Percentiles rank a stretch among this genome's conserved stretches.
These are phyloP conservation scores for Pyricularia pennisetigena DNA, from an alignment of 2,329 filamentous ascomycete species.

Conservation along the genomic window DNA sequence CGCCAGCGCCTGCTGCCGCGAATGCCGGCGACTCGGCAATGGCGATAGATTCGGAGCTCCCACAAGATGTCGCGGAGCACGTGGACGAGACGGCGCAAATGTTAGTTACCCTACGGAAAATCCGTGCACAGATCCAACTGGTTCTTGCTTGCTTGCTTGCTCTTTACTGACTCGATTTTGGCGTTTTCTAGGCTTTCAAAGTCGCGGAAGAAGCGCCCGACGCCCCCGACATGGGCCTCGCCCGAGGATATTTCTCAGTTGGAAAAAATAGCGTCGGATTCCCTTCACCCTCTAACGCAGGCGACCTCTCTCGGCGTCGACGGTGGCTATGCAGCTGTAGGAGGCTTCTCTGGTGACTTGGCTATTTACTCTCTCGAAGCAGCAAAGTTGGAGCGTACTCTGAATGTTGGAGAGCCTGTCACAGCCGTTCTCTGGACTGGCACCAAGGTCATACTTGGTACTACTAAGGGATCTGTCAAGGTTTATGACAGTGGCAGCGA, in stretches of 20 bases:
- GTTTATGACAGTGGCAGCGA: conserved; percentile 65
- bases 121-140: not conserved
- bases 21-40: conserved; percentile 55
- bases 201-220: conserved; percentile 77
- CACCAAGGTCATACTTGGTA: conserved; percentile 61
- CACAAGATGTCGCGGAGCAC: conserved; percentile 58
- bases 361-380: conserved; percentile 66
- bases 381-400: conserved; percentile 55
- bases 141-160: no score
- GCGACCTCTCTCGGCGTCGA: conserved; percentile 39
- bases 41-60: conserved; percentile 80
- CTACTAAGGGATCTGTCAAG: conserved; percentile 68
- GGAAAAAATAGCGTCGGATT: conserved; percentile 31
- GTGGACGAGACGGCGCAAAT: conserved; percentile 71
- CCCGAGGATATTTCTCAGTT: conserved; percentile 55
- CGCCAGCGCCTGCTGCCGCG: not conserved
- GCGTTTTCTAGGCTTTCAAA: conserved; percentile 60
- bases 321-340: conserved; percentile 61
- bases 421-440: conserved; percentile 57
- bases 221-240: conserved; percentile 79
- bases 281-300: conserved; percentile 32
- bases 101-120: not conserved
- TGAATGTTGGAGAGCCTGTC: conserved; percentile 59
- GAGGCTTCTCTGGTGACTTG: conserved; percentile 63
- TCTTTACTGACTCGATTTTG: not conserved